Conservation (phyloP, 345 rosid genomes). For the Lepidium africanum region DNA sequence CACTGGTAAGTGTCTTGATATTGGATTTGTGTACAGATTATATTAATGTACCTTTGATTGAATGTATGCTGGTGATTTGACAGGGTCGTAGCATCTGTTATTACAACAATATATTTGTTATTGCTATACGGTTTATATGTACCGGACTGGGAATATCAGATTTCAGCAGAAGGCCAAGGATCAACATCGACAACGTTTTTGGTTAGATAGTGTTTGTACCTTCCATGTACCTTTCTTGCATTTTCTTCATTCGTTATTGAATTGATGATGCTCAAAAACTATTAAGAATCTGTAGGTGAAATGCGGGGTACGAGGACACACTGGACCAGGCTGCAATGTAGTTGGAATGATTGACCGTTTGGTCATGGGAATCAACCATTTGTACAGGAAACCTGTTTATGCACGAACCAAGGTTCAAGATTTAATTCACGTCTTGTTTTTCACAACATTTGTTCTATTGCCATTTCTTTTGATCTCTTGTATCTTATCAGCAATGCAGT, state of each 20-base stretch:
- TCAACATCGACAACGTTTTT: slow-evolving; percentile 32
- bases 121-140: slow-evolving; percentile 66
- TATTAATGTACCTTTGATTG: background rate
- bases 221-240: background rate
- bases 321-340: slow-evolving; percentile 79
- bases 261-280: background rate
- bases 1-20: slow-evolving; percentile 41
- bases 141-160: slow-evolving; percentile 69
- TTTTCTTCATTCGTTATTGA: background rate
- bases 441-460: background rate
- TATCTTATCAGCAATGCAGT: slow-evolving; percentile 59
- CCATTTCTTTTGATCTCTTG: slow-evolving; percentile 2
- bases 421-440: background rate
- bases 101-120: slow-evolving; percentile 39
- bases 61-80: background rate
- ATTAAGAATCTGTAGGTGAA: slow-evolving; percentile 45
- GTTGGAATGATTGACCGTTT: slow-evolving; percentile 81
- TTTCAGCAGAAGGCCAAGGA: slow-evolving; percentile 41
- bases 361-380: slow-evolving; percentile 57
- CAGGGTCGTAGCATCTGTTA: slow-evolving; percentile 51
- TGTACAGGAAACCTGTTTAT: slow-evolving; percentile 62
- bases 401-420: slow-evolving; percentile 47
- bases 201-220: slow-evolving; percentile 31
- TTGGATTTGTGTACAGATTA: background rate
- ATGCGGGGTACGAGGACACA: slow-evolving; percentile 70